These are phyloP conservation scores for Gryganskiella cystojenkinii DNA, from an alignment of 192 early-diverging fungal species.

Conservation along the genomic window DNA sequence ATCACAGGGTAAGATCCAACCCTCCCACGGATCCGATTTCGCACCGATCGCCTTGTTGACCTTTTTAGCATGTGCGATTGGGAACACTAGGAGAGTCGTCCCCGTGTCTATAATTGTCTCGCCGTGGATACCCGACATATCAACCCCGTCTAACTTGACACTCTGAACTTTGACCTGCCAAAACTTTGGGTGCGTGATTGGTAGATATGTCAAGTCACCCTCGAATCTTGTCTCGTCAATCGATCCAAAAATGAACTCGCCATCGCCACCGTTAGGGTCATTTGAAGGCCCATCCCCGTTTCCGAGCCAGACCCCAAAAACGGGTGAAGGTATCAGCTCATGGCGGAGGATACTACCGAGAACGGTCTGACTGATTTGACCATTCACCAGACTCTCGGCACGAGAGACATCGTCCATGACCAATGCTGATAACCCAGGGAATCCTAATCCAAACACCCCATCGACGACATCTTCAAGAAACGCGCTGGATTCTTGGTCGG, in stretches of 20 bases:
- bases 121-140: constrained; percentile 40
- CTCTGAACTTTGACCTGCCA: constrained; percentile 61
- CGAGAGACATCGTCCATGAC: constrained; percentile 7
- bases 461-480: constrained; percentile 71
- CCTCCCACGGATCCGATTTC: constrained; percentile 35
- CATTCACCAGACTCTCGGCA: neutral
- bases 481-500: constrained; percentile 62
- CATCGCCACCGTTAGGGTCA: constrained; percentile 51
- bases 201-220: constrained; percentile 65
- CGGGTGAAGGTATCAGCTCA: constrained; percentile 63
- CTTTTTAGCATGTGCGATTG: constrained; percentile 61
- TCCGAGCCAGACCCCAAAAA: constrained; percentile 79
- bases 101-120: constrained; percentile 71
- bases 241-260: constrained; percentile 71
- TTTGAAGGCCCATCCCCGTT: constrained; percentile 50
- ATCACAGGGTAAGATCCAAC: constrained; percentile 36
- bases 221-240: constrained; percentile 59
- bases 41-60: constrained; percentile 55
- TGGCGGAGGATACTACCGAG: constrained; percentile 66
- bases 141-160: constrained; percentile 37
- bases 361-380: constrained; percentile 52
- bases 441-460: constrained; percentile 75
- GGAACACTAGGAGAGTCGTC: constrained; percentile 73
- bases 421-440: constrained; percentile 50
- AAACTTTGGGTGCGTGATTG: constrained; percentile 60